Conservation (phyloP, 768 basidiomycete species). For the Agaricus bisporus region DNA sequence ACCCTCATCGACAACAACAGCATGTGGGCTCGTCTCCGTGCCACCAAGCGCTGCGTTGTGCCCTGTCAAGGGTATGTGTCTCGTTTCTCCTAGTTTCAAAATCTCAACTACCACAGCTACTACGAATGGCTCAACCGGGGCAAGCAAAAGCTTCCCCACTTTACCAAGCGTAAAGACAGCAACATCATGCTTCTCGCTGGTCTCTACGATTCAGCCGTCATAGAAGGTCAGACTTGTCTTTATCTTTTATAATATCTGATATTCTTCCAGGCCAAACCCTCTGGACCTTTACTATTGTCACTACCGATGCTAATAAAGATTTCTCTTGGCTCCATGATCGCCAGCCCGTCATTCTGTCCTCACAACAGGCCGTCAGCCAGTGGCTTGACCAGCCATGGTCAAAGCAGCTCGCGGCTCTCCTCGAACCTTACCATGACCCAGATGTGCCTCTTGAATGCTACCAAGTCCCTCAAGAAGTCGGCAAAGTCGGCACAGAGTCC, state of each 20-base stretch:
- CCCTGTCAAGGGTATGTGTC: constrained; percentile 43
- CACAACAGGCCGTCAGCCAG: constrained; percentile 45
- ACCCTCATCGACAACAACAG: constrained; percentile 68
- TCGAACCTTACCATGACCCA: constrained; percentile 53
- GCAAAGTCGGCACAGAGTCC: constrained; percentile 84
- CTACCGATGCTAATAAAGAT: constrained; percentile 65
- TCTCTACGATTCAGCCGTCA: constrained; percentile 68
- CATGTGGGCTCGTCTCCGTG: constrained; percentile 84
- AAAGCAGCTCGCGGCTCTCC: constrained; percentile 46
- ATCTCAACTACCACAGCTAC: constrained; percentile 47
- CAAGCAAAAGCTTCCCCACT: constrained; percentile 75
- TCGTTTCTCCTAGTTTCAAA: not conserved
- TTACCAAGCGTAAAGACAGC: constrained; percentile 61
- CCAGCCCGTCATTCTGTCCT: constrained; percentile 75
- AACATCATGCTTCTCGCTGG: constrained; percentile 82
- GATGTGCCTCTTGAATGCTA: constrained; percentile 65
- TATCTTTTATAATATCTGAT: not conserved
- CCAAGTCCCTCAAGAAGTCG: constrained; percentile 84
- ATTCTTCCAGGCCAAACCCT: constrained; percentile 41
- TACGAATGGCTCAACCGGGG: constrained; percentile 93
- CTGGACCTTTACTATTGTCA: constrained; percentile 88
- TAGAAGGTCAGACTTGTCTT: constrained; percentile 47
- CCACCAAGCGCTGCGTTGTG: constrained; percentile 80
- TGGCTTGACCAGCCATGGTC: constrained; percentile 85
- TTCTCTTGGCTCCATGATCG: constrained; percentile 90